These are phyloP conservation scores for Aspergillus diversus DNA, from an alignment of 495 filamentous ascomycete species.

Conservation along the genomic window DNA sequence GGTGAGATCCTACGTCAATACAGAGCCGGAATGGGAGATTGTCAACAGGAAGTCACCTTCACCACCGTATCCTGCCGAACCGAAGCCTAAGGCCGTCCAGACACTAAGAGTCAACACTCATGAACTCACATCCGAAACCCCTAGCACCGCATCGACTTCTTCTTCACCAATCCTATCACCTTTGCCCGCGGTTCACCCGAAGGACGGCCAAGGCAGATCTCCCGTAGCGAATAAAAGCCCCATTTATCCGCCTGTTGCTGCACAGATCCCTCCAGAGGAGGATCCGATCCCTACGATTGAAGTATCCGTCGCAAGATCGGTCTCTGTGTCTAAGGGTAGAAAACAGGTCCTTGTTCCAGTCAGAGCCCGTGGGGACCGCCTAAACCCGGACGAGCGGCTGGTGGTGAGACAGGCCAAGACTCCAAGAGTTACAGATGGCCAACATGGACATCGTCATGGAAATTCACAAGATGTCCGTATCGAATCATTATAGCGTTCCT, in stretches of 20 bases:
- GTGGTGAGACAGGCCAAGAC: constrained; percentile 30
- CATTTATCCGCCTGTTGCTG: constrained; percentile 19
- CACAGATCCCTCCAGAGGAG: constrained; percentile 5
- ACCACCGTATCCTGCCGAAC: background rate
- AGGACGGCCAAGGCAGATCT: constrained; percentile 23
- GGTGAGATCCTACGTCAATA: constrained; percentile 21
- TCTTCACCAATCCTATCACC: constrained; percentile 24
- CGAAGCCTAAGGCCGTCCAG: constrained; percentile 3
- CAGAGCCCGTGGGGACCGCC: constrained; percentile 28
- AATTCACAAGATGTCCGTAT: constrained; percentile 44
- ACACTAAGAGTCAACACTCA: constrained; percentile 23
- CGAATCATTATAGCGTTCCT: constrained; percentile 21
- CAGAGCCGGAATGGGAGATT: constrained; percentile 33
- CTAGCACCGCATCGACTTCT: constrained; percentile 14
- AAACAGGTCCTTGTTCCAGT: constrained; percentile 45
- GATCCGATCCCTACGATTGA: constrained; percentile 34
- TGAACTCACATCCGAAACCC: constrained; percentile 15
- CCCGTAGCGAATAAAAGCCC: constrained; percentile 16
- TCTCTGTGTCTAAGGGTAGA: constrained; percentile 44
- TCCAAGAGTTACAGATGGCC: constrained; percentile 35
- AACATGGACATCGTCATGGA: constrained; percentile 37
- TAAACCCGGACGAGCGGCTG: constrained; percentile 33
- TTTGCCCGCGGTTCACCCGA: constrained; percentile 17
- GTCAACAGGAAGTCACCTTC: constrained; percentile 21
- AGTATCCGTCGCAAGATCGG: constrained; percentile 45